phyloP scores from a whole-genome alignment of 1,139 yeast genomes.

The Candida albicans region DNA sequence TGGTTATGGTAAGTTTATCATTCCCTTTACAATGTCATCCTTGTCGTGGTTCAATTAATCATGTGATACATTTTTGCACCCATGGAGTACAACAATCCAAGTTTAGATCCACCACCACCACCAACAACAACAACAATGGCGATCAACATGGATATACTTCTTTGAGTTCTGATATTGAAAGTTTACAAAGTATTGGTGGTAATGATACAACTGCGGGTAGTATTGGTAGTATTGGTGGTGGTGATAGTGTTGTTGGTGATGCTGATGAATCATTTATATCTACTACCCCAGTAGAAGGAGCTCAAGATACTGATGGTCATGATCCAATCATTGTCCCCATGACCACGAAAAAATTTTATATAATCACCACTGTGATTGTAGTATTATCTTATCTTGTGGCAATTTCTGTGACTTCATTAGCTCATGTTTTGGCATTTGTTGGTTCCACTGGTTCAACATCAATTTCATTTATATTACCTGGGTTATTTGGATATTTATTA shows the following conservation, averaged over 20 bases:
- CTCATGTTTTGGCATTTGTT: conserved; percentile 84
- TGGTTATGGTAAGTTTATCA: conserved; percentile 65
- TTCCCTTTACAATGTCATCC: conserved; percentile 81
- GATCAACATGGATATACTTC: conserved; percentile 17
- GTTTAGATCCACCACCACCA: conserved; percentile 7
- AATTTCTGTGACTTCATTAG: conserved; percentile 72
- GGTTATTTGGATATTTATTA: conserved; percentile 78
- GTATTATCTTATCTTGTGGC: conserved; percentile 71
- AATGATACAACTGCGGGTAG: conserved; percentile 11
- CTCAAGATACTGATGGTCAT: conserved; percentile 51
- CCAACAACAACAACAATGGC: no score
- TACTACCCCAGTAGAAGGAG: conserved; percentile 52
- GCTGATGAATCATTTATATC: conserved; percentile 42
- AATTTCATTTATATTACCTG: conserved; percentile 89
- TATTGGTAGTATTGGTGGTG: conserved; percentile 6
- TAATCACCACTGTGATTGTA: conserved; percentile 68
- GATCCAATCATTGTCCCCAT: conserved; percentile 55
- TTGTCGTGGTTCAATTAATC: conserved; percentile 70
- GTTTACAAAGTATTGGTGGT: conserved; percentile 15
- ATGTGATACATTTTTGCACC: conserved; percentile 55
- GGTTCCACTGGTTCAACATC: conserved; percentile 96
- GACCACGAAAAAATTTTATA: conserved; percentile 51
- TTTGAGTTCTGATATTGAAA: conserved; percentile 23
- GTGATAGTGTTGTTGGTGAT: conserved; percentile 3
- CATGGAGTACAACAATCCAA: conserved; percentile 27